Conservation (phyloP, 2,329 filamentous ascomycete genomes). For the Fusarium goolgardi region DNA sequence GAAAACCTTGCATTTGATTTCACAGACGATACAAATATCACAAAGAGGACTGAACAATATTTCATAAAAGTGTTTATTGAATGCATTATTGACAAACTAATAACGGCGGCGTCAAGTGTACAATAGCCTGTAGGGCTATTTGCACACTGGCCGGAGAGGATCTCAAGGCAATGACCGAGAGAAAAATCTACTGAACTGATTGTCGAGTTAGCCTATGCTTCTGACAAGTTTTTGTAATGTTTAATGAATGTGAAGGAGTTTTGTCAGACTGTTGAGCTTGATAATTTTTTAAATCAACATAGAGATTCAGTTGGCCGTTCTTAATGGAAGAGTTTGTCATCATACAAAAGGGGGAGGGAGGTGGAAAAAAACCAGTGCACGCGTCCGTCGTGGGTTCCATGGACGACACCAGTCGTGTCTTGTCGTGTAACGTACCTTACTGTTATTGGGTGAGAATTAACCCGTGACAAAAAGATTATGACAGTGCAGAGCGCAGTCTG, state of each 20-base stretch:
- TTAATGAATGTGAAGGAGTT: constrained; percentile 15
- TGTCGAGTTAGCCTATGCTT: constrained; percentile 43
- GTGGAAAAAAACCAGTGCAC: neutral
- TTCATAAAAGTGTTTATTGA: neutral
- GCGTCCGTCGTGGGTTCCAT: constrained; percentile 10
- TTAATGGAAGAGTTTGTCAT: constrained; percentile 70
- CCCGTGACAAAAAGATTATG: neutral
- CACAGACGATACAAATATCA: neutral
- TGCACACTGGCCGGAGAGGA: too few relatives aligned
- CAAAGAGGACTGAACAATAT: too few relatives aligned
- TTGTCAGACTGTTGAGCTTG: constrained; percentile 75
- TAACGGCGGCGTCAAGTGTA: neutral
- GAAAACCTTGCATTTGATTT: neutral
- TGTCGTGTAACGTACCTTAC: constrained; percentile 42
- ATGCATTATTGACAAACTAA: neutral
- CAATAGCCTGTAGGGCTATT: neutral
- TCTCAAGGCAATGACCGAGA: neutral
- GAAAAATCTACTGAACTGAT: constrained; percentile 25
- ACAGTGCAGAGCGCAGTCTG: neutral
- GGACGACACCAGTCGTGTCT: constrained; percentile 24
- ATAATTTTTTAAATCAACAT: constrained; percentile 68
- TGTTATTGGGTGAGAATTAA: constrained; percentile 8
- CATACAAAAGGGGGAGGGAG: constrained; percentile 50
- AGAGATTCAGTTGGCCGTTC: constrained; percentile 73
- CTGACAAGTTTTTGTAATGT: neutral